These are phyloP conservation scores for Conringia planisiliqua DNA, from an alignment of 345 rosid species.

Conservation along the genomic window DNA sequence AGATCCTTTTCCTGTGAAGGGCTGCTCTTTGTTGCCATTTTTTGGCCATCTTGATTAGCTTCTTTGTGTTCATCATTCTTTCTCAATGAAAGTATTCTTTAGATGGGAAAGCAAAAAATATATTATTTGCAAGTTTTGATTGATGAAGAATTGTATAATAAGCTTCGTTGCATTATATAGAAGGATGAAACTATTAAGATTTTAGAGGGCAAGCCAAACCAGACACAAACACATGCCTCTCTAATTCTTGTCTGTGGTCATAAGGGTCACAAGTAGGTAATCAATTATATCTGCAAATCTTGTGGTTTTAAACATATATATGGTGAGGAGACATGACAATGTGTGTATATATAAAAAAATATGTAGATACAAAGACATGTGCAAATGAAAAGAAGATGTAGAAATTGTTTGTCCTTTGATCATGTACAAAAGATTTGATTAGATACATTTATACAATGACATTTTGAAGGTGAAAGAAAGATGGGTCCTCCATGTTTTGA, in stretches of 20 bases:
- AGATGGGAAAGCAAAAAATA: not conserved
- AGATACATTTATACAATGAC: not conserved
- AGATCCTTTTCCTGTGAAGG: constrained; percentile 13
- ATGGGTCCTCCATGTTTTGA: not conserved
- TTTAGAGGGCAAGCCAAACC: not conserved
- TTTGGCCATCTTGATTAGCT: constrained; percentile 22
- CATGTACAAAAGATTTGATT: not conserved
- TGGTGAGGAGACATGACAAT: not conserved
- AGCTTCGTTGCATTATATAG: not conserved
- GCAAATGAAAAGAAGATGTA: not conserved
- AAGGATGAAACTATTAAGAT: not conserved
- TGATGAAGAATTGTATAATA: not conserved
- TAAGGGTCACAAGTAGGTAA: not conserved
- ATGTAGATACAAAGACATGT: not conserved
- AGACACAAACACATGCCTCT: constrained; percentile 12
- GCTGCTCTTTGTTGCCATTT: constrained; percentile 27
- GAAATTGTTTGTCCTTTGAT: not conserved
- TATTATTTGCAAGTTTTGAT: not conserved
- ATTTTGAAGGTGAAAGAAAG: not conserved
- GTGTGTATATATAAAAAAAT: not conserved
- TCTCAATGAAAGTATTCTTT: not conserved
- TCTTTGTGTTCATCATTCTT: constrained; percentile 8
- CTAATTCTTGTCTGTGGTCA: not conserved
- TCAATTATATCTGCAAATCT: not conserved
- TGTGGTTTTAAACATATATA: not conserved